Base-by-base conservation (phyloP, 176 grass and related monocot genomes). In the Tillandsia leiboldiana region DNA sequence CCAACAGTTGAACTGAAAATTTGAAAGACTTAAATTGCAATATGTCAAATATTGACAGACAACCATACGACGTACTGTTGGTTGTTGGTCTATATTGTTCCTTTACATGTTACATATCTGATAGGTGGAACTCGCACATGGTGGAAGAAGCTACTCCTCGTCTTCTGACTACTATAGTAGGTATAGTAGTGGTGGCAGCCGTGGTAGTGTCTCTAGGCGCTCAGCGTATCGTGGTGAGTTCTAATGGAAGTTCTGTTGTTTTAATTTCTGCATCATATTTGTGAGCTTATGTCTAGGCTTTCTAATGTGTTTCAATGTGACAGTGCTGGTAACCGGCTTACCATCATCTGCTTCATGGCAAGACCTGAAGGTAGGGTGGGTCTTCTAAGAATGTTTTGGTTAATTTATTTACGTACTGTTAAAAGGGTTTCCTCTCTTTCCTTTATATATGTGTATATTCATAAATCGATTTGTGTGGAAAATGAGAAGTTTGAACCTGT, bases 321-420 rank as follows among this genome's bases (percentile, higher is more conserved):
- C 75, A 99, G 94, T 99, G 67, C 63, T 88, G 67, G 86, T 99
- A 24, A 80, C 75, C 24, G 94, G 94, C 51, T 68, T 99, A 64
- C 94, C 94, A 79, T 93, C 89, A 63, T 93, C 94, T 87, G 94
- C 90, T 26, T 99, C 94, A 11, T 99, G 94, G 94, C 94, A 99
- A 79, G 94, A 99, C 73, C 73, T 99, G 52, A 99, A 99, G 94
- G 94, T 99, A 67, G 15, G 8, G 33, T 42, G 15, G 8, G 33
- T 42, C 7, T 42, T 42, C 33, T 42, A 42, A 42, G 33, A 42
- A 42, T 42, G 33, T 42, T 42, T 42, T 42, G 33, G 5, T 42
- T 7, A 42, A 7, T 42, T 42, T 42, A 42, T 42, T 42, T 42
- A 42, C 33, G 33, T 42, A 42, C 33, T 6, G 33, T 42, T 42